Percentiles rank a stretch among this genome's conserved stretches.
Evolutionary conservation across 78 protist genomes (phyloP).

Genomic region (Dictyostelium firmibasis): DNA sequence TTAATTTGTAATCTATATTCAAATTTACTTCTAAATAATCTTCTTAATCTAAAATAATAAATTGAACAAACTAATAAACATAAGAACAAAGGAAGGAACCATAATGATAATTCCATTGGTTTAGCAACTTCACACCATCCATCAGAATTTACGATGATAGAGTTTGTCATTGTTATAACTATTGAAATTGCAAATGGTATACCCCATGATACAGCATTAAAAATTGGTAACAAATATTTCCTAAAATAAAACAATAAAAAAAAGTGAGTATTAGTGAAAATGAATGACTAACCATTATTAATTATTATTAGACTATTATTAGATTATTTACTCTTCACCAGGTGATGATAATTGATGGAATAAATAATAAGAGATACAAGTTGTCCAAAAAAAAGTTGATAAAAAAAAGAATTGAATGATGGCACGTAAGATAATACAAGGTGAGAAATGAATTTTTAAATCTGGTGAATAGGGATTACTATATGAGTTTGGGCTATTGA

Average conservation of each 20-base stretch:
- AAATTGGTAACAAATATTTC: background rate
- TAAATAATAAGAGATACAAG: slow-evolving; percentile 58
- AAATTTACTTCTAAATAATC: slow-evolving; percentile 55
- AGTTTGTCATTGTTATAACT: background rate
- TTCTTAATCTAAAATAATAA: slow-evolving; percentile 41
- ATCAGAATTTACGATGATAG: background rate
- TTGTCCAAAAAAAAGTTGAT: slow-evolving; percentile 63
- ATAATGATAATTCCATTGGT: slow-evolving; percentile 27
- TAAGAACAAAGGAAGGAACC: slow-evolving; percentile 47
- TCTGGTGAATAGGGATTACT: background rate
- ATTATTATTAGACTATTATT: too few relatives aligned
- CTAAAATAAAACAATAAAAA: slow-evolving; percentile 19
- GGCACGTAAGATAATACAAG: slow-evolving; percentile 36
- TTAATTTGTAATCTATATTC: slow-evolving; percentile 41
- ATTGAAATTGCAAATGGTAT: slow-evolving; percentile 21
- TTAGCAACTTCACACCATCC: slow-evolving; percentile 38
- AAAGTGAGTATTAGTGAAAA: too few relatives aligned
- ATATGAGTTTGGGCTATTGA: background rate
- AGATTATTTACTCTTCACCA: slow-evolving; percentile 21
- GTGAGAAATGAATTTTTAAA: background rate
- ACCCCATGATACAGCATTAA: slow-evolving; percentile 28
- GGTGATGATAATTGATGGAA: slow-evolving; percentile 72
- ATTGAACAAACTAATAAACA: slow-evolving; percentile 22
- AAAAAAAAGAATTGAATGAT: slow-evolving; percentile 49
- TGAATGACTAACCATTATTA: too few relatives aligned